These are phyloP conservation scores for Nitzschia inconspicua DNA, from an alignment of 108 stramenopile genomes.

Conservation along the genomic window DNA sequence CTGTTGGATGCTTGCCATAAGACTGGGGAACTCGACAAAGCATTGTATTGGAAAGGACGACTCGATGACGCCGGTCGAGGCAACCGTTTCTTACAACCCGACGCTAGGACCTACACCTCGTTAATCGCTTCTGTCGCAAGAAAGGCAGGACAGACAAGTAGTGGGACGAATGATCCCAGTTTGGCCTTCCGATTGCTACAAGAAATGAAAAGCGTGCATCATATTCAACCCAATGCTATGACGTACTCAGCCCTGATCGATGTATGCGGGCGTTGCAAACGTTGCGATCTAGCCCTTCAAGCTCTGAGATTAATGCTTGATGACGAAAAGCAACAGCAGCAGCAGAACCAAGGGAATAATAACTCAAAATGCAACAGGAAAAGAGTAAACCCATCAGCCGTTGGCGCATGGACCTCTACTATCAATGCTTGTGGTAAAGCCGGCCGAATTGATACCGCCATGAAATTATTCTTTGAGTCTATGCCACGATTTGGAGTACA, in stretches of 20 bases:
- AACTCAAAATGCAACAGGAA: not conserved
- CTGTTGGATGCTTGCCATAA: slow-evolving; percentile 75
- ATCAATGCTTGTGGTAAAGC: slow-evolving; percentile 87
- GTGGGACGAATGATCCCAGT: slow-evolving; percentile 61
- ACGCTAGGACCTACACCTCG: slow-evolving; percentile 75
- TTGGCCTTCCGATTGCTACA: slow-evolving; percentile 68
- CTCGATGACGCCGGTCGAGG: slow-evolving; percentile 20
- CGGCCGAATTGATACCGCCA: slow-evolving; percentile 68
- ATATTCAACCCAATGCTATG: slow-evolving; percentile 76
- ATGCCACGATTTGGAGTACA: slow-evolving; percentile 72
- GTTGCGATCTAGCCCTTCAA: slow-evolving; percentile 76
- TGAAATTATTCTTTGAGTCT: slow-evolving; percentile 54
- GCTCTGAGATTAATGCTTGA: slow-evolving; percentile 71
- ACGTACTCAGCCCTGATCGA: slow-evolving; percentile 87
- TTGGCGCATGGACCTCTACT: slow-evolving; percentile 89
- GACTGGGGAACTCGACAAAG: slow-evolving; percentile 70
- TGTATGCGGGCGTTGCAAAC: slow-evolving; percentile 68
- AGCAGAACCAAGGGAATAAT: slow-evolving; percentile 3
- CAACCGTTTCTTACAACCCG: slow-evolving; percentile 35
- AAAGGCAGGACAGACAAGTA: slow-evolving; percentile 16
- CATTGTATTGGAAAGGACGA: slow-evolving; percentile 48
- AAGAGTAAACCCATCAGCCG: slow-evolving; percentile 42
- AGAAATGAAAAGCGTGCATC: slow-evolving; percentile 53
- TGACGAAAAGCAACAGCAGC: slow-evolving; percentile 4
- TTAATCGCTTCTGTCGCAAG: slow-evolving; percentile 82